phyloP scores from a whole-genome alignment of 257 asterid species.

The Solanum lycopersicoides region DNA sequence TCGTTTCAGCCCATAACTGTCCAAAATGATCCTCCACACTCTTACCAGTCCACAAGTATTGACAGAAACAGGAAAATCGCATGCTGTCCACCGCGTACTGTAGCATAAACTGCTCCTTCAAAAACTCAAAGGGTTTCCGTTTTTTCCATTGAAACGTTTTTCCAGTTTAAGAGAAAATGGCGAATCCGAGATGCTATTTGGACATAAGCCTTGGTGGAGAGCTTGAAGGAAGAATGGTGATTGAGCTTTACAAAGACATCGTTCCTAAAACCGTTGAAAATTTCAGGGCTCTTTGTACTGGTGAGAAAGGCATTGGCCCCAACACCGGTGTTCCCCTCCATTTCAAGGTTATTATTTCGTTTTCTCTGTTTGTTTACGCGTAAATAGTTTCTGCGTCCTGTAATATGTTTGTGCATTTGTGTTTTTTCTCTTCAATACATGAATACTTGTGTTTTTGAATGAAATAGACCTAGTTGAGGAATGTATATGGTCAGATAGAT shows the following conservation, averaged over 20 bases:
- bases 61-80: background rate
- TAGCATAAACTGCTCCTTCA: background rate
- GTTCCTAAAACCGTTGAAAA: conserved; percentile 37
- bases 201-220: conserved; percentile 30
- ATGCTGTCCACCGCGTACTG: background rate
- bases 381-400: background rate
- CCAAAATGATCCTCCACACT: background rate
- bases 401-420: background rate
- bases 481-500: background rate
- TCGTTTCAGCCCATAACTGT: background rate
- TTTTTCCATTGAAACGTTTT: background rate
- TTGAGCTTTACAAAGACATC: conserved; percentile 15
- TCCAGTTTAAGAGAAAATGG: background rate
- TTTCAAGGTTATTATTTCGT: conserved; percentile 14
- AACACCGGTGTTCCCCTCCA: conserved; percentile 27
- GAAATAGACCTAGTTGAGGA: background rate
- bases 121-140: background rate
- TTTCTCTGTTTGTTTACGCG: background rate
- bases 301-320: conserved; percentile 26
- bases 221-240: conserved; percentile 23
- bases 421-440: background rate
- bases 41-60: background rate
- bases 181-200: conserved; percentile 18
- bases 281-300: conserved; percentile 37
- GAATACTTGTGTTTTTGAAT: background rate